phyloP scores from a whole-genome alignment of 345 rosid genomes.

The Bruguiera parviflora region DNA sequence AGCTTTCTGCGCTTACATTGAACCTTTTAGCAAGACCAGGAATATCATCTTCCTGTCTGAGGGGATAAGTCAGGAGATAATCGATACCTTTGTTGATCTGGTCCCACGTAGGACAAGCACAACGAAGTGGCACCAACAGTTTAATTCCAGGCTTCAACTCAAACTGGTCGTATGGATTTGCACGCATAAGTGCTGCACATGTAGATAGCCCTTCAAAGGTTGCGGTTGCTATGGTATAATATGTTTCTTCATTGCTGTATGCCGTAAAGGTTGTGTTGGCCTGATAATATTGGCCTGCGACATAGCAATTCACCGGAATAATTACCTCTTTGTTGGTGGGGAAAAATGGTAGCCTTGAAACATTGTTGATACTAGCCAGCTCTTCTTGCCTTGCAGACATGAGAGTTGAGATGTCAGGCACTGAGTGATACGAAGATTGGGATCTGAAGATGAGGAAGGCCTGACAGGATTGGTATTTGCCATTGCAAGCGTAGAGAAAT shows the following conservation, averaged over 20 bases:
- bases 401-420: constrained; percentile 37
- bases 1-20: constrained; percentile 23
- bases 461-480: constrained; percentile 21
- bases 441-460: constrained; percentile 48
- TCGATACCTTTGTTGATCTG: constrained; percentile 35
- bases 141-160: constrained; percentile 17
- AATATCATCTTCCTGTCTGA: constrained; percentile 29
- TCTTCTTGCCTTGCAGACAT: constrained; percentile 27
- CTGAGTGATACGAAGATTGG: constrained; percentile 31
- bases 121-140: constrained; percentile 39
- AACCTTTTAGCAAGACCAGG: constrained; percentile 34
- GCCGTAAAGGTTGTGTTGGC: constrained; percentile 28
- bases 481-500: constrained; percentile 47
- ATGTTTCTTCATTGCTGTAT: constrained; percentile 4
- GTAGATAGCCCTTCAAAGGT: constrained; percentile 38
- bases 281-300: constrained; percentile 32
- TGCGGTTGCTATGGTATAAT: constrained; percentile 20
- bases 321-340: constrained; percentile 35
- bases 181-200: constrained; percentile 31
- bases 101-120: constrained; percentile 47
- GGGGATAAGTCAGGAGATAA: constrained; percentile 40
- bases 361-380: constrained; percentile 38
- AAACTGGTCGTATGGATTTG: constrained; percentile 7
- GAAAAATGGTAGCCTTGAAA: constrained; percentile 23
- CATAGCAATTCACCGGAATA: constrained; percentile 40